Conservation (phyloP, 768 basidiomycete genomes). For the Hericium rajendrae region DNA sequence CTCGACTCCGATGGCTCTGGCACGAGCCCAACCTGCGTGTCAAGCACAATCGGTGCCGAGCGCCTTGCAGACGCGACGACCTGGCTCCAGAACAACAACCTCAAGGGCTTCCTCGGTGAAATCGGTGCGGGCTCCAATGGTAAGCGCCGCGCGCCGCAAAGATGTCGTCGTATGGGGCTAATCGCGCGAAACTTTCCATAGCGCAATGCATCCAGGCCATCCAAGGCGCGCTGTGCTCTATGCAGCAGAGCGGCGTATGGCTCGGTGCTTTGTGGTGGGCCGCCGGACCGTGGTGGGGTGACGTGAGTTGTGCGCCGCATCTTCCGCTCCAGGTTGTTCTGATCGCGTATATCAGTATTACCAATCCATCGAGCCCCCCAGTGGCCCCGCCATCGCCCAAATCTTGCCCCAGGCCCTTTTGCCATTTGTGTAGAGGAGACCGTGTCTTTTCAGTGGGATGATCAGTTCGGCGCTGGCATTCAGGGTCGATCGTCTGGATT, state of each 20-base stretch:
- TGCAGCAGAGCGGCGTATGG: constrained; percentile 54
- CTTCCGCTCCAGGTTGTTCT: neutral
- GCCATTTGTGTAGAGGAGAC: constrained; percentile 36
- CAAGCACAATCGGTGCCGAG: constrained; percentile 47
- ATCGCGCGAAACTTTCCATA: neutral
- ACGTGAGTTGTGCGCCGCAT: constrained; percentile 26
- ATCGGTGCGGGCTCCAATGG: constrained; percentile 39
- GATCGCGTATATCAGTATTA: constrained; percentile 34
- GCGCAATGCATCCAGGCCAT: constrained; percentile 37
- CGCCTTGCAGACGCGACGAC: constrained; percentile 45
- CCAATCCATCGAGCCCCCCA: constrained; percentile 54
- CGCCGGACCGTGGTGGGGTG: constrained; percentile 54
- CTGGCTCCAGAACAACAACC: constrained; percentile 49
- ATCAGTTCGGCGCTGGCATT: no score
- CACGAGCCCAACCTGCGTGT: constrained; percentile 44
- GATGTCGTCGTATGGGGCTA: neutral
- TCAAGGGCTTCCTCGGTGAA: constrained; percentile 59
- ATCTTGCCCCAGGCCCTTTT: constrained; percentile 48
- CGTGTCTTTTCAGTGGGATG: neutral
- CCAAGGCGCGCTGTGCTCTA: constrained; percentile 43
- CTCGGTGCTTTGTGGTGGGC: constrained; percentile 50
- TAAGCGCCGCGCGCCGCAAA: neutral
- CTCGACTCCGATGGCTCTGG: constrained; percentile 58
- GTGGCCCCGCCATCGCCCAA: constrained; percentile 39
- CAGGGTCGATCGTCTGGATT: no score